Base-by-base conservation (phyloP, 2,329 filamentous ascomycete genomes). In the Colletotrichum magnum region DNA sequence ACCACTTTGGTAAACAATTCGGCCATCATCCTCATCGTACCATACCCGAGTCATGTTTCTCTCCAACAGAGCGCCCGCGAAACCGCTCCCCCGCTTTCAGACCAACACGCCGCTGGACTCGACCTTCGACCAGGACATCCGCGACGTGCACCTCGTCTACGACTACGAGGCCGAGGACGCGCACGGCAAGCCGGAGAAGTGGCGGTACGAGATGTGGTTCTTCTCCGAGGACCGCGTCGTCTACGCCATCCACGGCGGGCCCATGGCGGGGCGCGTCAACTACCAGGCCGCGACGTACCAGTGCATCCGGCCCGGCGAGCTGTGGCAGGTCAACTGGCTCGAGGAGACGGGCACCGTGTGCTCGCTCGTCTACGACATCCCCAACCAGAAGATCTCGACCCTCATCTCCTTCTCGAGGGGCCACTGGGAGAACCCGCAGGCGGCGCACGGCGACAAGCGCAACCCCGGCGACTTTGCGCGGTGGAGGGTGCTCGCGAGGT, bases 171-270 rank as follows among this genome's bases (percentile, higher is more conserved):
- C 85, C 0, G 76, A 84, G 60, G 83, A 86, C 63, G 71, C 70
- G 2, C 64, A 83, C 1, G 85, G 86, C 10, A 85, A 85, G 5
- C 83, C 86, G 0, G 85, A 88, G 59, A 89, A 87, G 74, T 90
- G 87, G 88, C 83, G 86, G 2, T 90, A 90, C 72, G 88, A 90
- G 69, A 84, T 90, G 74, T 89, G 88, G 87, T 89, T 89, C 77
- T 86, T 86, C 72, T 87, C 83, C n/a, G 77, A 83, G 18, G 77
- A 82, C 62, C 83, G 86, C 5, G 83, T 88, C 56, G 84, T 89
- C 68, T 90, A 90, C 72, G 83, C 84, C 26, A 90, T 90, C 63
- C 87, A 89, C 71, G 87, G 88, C 4, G 87, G 87, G 0, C 88
- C 87, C 3, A 90, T 90, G 87, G 83, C 84, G 0, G 86, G 86